Base-by-base conservation (phyloP, 2,329 filamentous ascomycete species). In the Monilinia fructicola region DNA sequence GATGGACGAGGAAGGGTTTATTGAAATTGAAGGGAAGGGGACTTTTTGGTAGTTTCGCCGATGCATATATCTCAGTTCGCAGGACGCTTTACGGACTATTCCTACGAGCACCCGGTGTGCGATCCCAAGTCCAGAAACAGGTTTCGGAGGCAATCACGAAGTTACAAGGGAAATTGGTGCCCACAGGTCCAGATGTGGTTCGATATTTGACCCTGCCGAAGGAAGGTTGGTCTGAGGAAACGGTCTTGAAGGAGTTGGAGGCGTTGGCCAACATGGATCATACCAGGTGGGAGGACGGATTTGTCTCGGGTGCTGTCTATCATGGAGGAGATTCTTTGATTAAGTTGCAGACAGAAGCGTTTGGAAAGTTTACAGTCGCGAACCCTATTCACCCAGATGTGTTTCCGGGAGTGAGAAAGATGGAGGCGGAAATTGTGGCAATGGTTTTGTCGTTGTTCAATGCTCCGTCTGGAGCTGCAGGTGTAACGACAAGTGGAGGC, bases 351-450 rank as follows among this genome's bases (percentile, higher is more conserved):
- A 91, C 91, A 7, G 92, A 97, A 77, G 94, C 95, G 0, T 98
- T 94, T 82, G 90, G 91, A 71, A 90, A 91, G 78, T 99, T 99
- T 78, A 94, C 93, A 61, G 95, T 99, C 40, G 86, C 93, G 50
- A 99, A 99, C 78, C 95, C 95, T 3, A 95, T 99, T 72, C 95
- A 99, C 78, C 95, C 95, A 9, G 95, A 99, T 79, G 94, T 99
- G 54, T 99, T 99, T 80, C 95, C 95, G 21, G 95, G 94, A 38
- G 93, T 99, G 63, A 85, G 95, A 74, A 99, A 99, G 85, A 99
- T 99, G 95, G 95, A 99, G 82, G 94, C 95, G 54, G 95, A 99
- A 81, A 83, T 99, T 69, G 95, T 99, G 63, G 90, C 93, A 71
- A 99, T 99, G 94, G 93, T 96, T 40, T 81, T 96, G 69, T 85